Conservation (phyloP, 805 yeast species). For the Saccharomycopsis sp. region DNA sequence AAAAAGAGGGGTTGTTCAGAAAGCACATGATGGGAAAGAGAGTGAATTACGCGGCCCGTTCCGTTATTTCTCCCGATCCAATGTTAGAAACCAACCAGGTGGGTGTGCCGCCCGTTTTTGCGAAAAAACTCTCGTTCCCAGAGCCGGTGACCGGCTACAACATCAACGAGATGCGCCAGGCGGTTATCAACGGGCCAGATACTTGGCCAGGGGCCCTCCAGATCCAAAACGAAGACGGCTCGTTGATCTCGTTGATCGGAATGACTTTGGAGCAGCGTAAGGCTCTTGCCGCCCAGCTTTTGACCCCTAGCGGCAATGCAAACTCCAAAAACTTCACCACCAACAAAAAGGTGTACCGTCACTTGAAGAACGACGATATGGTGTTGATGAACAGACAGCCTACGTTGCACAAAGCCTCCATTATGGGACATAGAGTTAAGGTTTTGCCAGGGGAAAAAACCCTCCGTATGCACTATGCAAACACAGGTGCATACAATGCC, state of each 20-base stretch:
- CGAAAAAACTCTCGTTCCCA: slow-evolving; percentile 90
- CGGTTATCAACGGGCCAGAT: slow-evolving; percentile 96
- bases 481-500: slow-evolving; percentile 98
- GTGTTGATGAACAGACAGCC: slow-evolving; percentile 99
- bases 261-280: slow-evolving; percentile 93
- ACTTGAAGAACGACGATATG: slow-evolving; percentile 89
- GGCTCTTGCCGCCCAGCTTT: slow-evolving; percentile 86
- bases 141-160: slow-evolving; percentile 96
- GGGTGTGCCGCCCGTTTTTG: slow-evolving; percentile 99
- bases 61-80: slow-evolving; percentile 98
- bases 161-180: slow-evolving; percentile 83
- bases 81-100: slow-evolving; percentile 95
- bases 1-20: slow-evolving; percentile 97
- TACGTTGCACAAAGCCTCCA: slow-evolving; percentile 96
- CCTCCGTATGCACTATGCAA: slow-evolving; percentile 92
- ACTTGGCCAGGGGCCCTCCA: slow-evolving; percentile 98
- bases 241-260: slow-evolving; percentile 70
- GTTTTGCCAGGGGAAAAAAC: slow-evolving; percentile 98
- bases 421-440: slow-evolving; percentile 99
- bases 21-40: slow-evolving; percentile 99
- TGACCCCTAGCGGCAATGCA: slow-evolving; percentile 54
- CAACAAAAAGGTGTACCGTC: slow-evolving; percentile 91
- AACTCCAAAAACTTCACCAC: slow-evolving; percentile 51
- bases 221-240: slow-evolving; percentile 93
- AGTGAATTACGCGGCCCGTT: slow-evolving; percentile 97